Evolutionary conservation across 2,329 filamentous ascomycete genomes (phyloP), one percentile per base, ranked within the genome.

Genomic region (Clonostachys rosea): DNA sequence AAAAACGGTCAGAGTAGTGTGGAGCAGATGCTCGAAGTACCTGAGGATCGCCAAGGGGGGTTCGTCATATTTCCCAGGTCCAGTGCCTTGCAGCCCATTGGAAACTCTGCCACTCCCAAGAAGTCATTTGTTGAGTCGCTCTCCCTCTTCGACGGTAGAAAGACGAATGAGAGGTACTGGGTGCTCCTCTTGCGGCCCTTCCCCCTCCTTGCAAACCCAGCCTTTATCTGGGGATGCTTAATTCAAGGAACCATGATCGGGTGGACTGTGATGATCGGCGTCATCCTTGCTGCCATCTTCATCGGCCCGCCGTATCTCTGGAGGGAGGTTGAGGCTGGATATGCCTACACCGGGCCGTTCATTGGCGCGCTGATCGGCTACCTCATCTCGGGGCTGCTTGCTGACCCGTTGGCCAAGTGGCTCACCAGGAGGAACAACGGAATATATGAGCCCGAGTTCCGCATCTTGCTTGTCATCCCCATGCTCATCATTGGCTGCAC

Each of bases 201-300:
- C 46, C 89, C 89, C 0, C 77, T 96, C 1, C 86, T 95, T 56
- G 64, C 87, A 7, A 91, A 96, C 61, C 91, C 91, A 0, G 89
- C 88, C 8, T 89, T 96, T 55, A 66, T 95, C 39, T 96, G 90
- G 88, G 76, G 74, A 20, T 76, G 74, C 57, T 73, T 96, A 5
- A 89, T 91, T 44, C 91, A 96, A 74, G 91, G 91, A 14, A 82
- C 88, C 5, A 81, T 96, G 60, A 96, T 96, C 59, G 92, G 91
- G 53, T 97, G 92, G 91, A 95, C 91, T 2, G 89, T 96, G 14
- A 89, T 96, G 60, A 92, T 95, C 54, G 87, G 89, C 48, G 86
- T 94, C 50, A 83, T 94, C 54, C 71, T 95, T 42, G 87, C 85
- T n/a, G 81, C 85, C 49, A 84, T 95, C 54, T 92, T 94, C 69